A percentile compares a stretch with the other conserved stretches of the same genome.
Conservation (phyloP, 148 eudicot species). For the Diospyros lotus region DNA sequence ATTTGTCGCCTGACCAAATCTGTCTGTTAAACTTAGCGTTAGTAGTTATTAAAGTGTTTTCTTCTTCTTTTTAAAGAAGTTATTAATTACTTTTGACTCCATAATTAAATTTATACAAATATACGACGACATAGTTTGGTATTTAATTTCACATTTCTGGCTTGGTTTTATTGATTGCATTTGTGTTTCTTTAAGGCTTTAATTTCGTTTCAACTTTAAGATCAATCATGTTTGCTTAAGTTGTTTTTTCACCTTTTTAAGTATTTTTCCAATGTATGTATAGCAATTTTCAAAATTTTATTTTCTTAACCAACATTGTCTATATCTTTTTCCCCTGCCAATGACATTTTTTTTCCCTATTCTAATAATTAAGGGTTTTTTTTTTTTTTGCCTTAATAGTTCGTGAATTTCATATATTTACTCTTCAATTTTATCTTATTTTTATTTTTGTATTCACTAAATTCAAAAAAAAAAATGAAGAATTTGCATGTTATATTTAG, state of each 20-base stretch:
- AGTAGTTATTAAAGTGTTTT: no score
- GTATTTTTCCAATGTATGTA: no score
- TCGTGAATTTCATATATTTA: background rate
- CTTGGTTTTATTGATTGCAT: background rate
- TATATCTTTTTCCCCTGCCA: background rate
- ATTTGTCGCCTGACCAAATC: conserved; percentile 45
- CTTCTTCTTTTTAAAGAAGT: no score
- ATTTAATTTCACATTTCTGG: conserved; percentile 1
- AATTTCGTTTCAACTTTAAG: background rate
- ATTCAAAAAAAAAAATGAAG: background rate
- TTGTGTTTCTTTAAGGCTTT: background rate
- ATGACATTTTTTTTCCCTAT: background rate
- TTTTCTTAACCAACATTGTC: no score
- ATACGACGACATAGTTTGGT: background rate
- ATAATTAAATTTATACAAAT: background rate
- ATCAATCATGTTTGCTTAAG: background rate
- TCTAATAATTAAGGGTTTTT: background rate
- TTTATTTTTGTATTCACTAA: background rate
- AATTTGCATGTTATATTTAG: background rate
- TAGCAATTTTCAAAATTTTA: no score
- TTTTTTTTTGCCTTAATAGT: background rate
- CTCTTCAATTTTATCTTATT: background rate
- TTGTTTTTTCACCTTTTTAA: background rate
- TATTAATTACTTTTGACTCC: background rate
- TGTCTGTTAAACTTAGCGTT: conserved; percentile 77